phyloP scores from a whole-genome alignment of 306 rosid species.

The Vigna reflexopilosa region DNA sequence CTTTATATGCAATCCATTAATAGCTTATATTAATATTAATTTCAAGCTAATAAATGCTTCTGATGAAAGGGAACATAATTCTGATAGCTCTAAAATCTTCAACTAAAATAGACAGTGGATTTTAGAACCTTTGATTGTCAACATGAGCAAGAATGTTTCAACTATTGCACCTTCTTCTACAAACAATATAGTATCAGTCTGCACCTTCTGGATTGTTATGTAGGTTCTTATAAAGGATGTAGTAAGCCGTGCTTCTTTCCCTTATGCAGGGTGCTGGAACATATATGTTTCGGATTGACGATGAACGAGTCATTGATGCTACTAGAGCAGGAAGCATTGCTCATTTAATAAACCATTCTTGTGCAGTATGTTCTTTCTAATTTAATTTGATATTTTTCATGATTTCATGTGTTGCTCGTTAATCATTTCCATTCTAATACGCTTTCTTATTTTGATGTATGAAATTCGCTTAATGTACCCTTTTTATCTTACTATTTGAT shows the following conservation, averaged over 20 bases:
- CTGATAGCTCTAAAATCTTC: slow-evolving; percentile 12
- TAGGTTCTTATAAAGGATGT: slow-evolving; percentile 31
- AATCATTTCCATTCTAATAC: slow-evolving; percentile 21
- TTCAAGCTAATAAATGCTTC: slow-evolving; percentile 1
- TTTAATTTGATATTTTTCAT: slow-evolving; percentile 36
- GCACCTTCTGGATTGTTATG: slow-evolving; percentile 16
- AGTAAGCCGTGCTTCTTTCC: slow-evolving; percentile 45
- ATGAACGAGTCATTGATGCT: slow-evolving; percentile 96
- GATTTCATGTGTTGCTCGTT: slow-evolving; percentile 32
- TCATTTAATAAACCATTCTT: slow-evolving; percentile 97
- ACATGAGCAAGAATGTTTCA: slow-evolving; percentile 34
- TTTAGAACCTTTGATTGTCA: slow-evolving; percentile 23
- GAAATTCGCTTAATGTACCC: slow-evolving; percentile 11
- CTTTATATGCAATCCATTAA: background rate
- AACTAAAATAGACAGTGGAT: slow-evolving; percentile 15
- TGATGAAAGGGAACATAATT: slow-evolving; percentile 3
- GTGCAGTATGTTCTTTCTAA: slow-evolving; percentile 71
- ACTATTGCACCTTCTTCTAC: slow-evolving; percentile 16
- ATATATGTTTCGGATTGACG: slow-evolving; percentile 96
- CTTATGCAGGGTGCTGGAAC: slow-evolving; percentile 97
- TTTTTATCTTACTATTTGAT: slow-evolving; percentile 32
- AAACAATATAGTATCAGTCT: background rate
- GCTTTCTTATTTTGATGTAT: slow-evolving; percentile 28
- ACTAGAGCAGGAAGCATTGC: slow-evolving; percentile 99
- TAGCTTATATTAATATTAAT: background rate